Evolutionary conservation across 176 grass and related monocot genomes (phyloP).

Genomic region (Lolium perenne): DNA sequence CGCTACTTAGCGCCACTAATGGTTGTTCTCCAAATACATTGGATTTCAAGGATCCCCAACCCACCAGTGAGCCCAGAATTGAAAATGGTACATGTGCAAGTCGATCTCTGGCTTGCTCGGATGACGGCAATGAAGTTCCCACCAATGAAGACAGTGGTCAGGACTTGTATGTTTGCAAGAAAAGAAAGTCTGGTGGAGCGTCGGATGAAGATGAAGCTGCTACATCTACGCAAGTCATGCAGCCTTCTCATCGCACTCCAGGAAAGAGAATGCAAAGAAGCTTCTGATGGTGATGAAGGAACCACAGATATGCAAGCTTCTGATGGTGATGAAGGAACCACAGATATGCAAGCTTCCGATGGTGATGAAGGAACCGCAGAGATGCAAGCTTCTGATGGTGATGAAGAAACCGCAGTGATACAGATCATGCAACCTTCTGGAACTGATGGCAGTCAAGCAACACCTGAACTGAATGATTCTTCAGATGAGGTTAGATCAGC

Average conservation of each 20-base stretch:
- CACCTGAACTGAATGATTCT: not conserved
- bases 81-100: slow-evolving; percentile 32
- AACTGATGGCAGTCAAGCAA: slow-evolving; percentile 24
- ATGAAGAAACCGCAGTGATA: not conserved
- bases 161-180: slow-evolving; percentile 21
- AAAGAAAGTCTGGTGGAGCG: slow-evolving; percentile 26
- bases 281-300: not conserved
- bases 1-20: slow-evolving; percentile 36
- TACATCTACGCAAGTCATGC: not conserved
- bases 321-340: no score
- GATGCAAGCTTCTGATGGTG: no score
- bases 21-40: slow-evolving; percentile 7
- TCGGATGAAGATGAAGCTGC: slow-evolving; percentile 17
- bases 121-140: not conserved
- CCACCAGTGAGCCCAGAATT: slow-evolving; percentile 28
- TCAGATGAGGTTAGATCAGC: not conserved
- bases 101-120: slow-evolving; percentile 9
- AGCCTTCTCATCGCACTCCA: not conserved
- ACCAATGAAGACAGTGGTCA: slow-evolving; percentile 11
- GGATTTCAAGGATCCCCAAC: slow-evolving; percentile 25
- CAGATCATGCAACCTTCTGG: not conserved
- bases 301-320: not conserved
- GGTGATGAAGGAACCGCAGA: no score
- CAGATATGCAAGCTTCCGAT: no score
- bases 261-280: no score